Evolutionary conservation across 2,329 filamentous ascomycete species (phyloP), one percentile per base, ranked within the genome.

Genomic region (Fusarium sp.): DNA sequence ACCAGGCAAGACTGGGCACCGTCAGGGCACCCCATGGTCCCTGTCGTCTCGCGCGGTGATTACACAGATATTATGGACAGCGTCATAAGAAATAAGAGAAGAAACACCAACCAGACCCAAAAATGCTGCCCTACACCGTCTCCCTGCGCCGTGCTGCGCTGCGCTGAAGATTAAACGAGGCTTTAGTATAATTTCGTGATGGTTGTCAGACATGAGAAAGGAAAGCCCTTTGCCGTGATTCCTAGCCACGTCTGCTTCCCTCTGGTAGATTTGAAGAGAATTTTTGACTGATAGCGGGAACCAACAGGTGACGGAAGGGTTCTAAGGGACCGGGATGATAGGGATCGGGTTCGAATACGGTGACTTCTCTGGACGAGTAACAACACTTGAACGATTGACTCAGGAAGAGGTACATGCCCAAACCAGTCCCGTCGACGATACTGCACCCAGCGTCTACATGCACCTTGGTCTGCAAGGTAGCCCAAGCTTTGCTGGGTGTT

Each of bases 101-200:
- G 71, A 72, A 77, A 76, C 63, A 77, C 72, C 70, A 74, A 77
- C 74, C 76, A 78, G 68, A 80, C 68, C 68, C 77, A 77, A 77
- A 63, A 80, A 81, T 79, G 79, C 78, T 78, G 74, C 74, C 79
- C 77, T 76, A 71, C 74, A 77, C 79, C 72, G 76, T 77, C 78
- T 75, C 75, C 76, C 65, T 79, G 79, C 80, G 79, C 79, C 77
- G 74, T 79, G 77, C 76, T 79, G 79, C 77, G 79, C 79, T 78
- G 75, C 62, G 63, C 61, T 66, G 76, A 79, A 77, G 76, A 76
- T 77, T 75, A 77, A 75, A 78, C 73, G 69, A 74, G 69, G 74
- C 72, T 79, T 79, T 71, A 77, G 62, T 76, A 77, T 78, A 76
- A 70, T 75, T 76, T 79, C 76, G 72, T 78, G 67, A 78, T 76